Conservation (phyloP, 2,329 filamentous ascomycete genomes). For the Colletotrichum endophyticum region DNA sequence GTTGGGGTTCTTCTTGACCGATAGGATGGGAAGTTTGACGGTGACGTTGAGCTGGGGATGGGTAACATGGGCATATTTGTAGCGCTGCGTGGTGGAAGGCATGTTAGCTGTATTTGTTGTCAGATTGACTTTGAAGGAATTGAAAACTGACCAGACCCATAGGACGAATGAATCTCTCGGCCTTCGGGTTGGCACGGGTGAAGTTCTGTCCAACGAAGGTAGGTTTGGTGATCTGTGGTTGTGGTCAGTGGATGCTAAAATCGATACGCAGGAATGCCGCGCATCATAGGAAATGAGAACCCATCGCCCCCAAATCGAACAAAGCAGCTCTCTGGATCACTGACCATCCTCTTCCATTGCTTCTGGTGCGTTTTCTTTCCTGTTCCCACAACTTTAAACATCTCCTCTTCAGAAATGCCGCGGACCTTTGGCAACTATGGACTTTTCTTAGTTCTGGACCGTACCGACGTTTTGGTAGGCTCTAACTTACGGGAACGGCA, state of each 20-base stretch:
- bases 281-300: neutral
- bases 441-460: slow-evolving; percentile 56
- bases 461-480: neutral
- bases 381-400: slow-evolving; percentile 96
- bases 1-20: slow-evolving; percentile 72
- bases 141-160: slow-evolving; percentile 37
- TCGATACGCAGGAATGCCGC: neutral
- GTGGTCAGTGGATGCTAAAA: neutral
- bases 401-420: slow-evolving; percentile 90
- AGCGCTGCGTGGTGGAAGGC: slow-evolving; percentile 34
- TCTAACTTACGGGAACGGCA: slow-evolving; percentile 65
- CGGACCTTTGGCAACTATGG: neutral
- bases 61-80: slow-evolving; percentile 60
- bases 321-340: slow-evolving; percentile 17
- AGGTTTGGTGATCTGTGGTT: slow-evolving; percentile 68
- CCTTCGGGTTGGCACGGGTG: neutral
- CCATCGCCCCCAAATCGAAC: neutral
- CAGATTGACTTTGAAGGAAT: accelerated
- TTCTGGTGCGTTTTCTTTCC: slow-evolving; percentile 95
- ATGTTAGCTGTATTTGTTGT: neutral
- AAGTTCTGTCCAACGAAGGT: slow-evolving; percentile 77
- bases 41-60: slow-evolving; percentile 78
- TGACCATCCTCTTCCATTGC: slow-evolving; percentile 75
- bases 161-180: slow-evolving; percentile 54
- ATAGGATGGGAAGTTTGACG: slow-evolving; percentile 71